Percentiles rank a stretch among this genome's conserved stretches.
phyloP scores from a whole-genome alignment of 495 filamentous ascomycete genomes.

The Daldinia decipiens region DNA sequence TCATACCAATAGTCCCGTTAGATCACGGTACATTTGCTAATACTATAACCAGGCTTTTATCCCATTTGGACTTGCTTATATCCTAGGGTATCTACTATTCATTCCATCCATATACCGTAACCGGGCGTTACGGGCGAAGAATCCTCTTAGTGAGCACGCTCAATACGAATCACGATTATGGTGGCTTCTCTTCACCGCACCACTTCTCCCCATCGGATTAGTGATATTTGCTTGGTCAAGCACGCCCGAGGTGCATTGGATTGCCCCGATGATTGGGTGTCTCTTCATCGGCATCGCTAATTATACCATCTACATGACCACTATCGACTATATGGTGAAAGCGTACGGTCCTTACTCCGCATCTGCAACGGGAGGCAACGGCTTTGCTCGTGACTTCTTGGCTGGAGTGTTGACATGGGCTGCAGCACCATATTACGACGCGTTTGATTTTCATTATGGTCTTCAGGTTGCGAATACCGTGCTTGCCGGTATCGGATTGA shows the following conservation, averaged over 20 bases:
- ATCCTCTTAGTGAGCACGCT: slow-evolving; percentile 66
- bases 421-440: slow-evolving; percentile 73
- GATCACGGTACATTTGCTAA: not conserved
- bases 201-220: slow-evolving; percentile 72
- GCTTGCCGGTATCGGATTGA: slow-evolving; percentile 71
- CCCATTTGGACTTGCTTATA: slow-evolving; percentile 70
- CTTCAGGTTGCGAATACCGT: slow-evolving; percentile 78
- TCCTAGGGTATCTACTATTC: slow-evolving; percentile 70
- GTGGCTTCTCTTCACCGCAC: slow-evolving; percentile 72
- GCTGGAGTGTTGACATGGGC: slow-evolving; percentile 79
- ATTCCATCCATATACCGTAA: slow-evolving; percentile 71
- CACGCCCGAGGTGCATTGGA: slow-evolving; percentile 69
- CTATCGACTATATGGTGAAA: slow-evolving; percentile 86
- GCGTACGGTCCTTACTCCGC: slow-evolving; percentile 81
- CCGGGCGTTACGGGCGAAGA: slow-evolving; percentile 56
- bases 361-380: slow-evolving; percentile 80
- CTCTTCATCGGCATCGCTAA: slow-evolving; percentile 73
- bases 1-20: not conserved
- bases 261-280: slow-evolving; percentile 67
- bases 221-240: slow-evolving; percentile 76
- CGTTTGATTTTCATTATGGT: slow-evolving; percentile 63
- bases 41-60: slow-evolving; percentile 61
- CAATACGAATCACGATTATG: slow-evolving; percentile 69
- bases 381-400: slow-evolving; percentile 78
- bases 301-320: slow-evolving; percentile 79